These are phyloP conservation scores for Cymbopogon citratus DNA, from an alignment of 176 grass and related monocot genomes.

Conservation along the genomic window DNA sequence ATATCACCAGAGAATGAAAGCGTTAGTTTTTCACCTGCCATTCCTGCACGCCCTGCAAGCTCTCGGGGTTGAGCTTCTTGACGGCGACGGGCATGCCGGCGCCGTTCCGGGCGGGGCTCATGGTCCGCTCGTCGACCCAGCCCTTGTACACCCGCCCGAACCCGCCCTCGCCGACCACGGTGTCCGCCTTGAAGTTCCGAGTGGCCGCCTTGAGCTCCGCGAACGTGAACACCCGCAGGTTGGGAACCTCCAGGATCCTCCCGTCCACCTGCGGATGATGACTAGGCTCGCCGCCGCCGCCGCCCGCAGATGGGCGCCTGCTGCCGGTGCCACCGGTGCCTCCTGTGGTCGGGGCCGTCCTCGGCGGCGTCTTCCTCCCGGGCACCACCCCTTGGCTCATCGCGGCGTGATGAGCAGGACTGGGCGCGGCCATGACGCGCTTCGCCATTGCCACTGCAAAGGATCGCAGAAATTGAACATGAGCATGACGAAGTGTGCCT, in stretches of 20 bases:
- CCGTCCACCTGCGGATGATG: slow-evolving; percentile 10
- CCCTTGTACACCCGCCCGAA: slow-evolving; percentile 72
- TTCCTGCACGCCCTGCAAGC: slow-evolving; percentile 66
- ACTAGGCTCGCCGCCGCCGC: background rate
- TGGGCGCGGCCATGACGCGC: slow-evolving; percentile 29
- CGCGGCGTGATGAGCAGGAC: background rate
- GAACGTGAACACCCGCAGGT: slow-evolving; percentile 66
- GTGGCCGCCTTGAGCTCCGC: slow-evolving; percentile 62
- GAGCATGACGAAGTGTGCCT: background rate
- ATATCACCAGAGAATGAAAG: too few species aligned
- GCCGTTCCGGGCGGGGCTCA: slow-evolving; percentile 45
- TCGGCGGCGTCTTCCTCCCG: background rate
- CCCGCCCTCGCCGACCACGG: slow-evolving; percentile 66
- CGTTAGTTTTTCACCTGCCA: too few species aligned
- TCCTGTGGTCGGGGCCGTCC: background rate
- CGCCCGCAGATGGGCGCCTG: background rate
- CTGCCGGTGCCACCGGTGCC: background rate
- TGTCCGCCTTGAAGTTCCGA: slow-evolving; percentile 51
- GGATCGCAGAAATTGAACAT: background rate
- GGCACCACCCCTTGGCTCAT: slow-evolving; percentile 1
- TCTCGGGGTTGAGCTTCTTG: slow-evolving; percentile 71
- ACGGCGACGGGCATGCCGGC: slow-evolving; percentile 58
- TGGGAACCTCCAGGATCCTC: slow-evolving; percentile 62
- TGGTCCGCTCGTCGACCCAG: slow-evolving; percentile 56
- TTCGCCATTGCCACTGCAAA: slow-evolving; percentile 37